A percentile compares a stretch with the other conserved stretches of the same genome.
Evolutionary conservation across 768 basidiomycete genomes (phyloP).

Genomic region (Lanmaoa pseudosensibilis): DNA sequence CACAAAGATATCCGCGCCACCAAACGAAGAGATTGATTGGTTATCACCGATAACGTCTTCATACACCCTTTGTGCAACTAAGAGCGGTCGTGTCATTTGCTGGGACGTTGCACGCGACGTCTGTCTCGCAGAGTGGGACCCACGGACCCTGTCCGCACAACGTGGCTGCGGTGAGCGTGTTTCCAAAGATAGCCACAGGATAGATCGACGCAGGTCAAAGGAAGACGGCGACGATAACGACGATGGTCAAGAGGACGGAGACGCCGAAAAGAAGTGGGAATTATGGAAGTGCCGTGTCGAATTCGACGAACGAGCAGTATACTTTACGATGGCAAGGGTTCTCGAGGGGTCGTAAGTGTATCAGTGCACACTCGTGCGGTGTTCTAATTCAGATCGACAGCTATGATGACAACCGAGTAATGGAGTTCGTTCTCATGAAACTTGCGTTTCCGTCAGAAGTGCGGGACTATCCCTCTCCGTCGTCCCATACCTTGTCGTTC

Average conservation of each 20-base stretch:
- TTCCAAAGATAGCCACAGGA: conserved; percentile 8
- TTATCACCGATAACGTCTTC: conserved; percentile 73
- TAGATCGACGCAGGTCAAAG: conserved; percentile 9
- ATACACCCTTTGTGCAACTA: conserved; percentile 76
- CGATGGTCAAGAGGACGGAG: background rate
- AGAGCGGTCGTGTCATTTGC: conserved; percentile 72
- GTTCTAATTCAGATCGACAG: conserved; percentile 30
- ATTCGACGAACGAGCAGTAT: conserved; percentile 68
- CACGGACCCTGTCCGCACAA: conserved; percentile 30
- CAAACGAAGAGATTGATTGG: conserved; percentile 73
- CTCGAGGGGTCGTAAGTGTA: conserved; percentile 47
- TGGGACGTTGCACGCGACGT: conserved; percentile 68
- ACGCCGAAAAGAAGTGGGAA: conserved; percentile 53
- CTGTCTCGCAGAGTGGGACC: conserved; percentile 70
- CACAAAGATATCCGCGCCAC: conserved; percentile 65
- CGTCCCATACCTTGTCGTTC: conserved; percentile 15
- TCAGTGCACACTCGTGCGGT: background rate
- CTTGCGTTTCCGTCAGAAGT: conserved; percentile 56
- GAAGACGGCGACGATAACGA: conserved; percentile 16
- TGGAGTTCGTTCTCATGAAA: conserved; percentile 73
- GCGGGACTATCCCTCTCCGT: conserved; percentile 32
- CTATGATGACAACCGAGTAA: conserved; percentile 60
- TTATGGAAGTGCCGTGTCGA: conserved; percentile 79
- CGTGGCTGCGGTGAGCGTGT: background rate
- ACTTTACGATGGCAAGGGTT: conserved; percentile 74